These are phyloP conservation scores for Xanthoceras sorbifolium DNA, from an alignment of 345 rosid species.

Conservation along the genomic window DNA sequence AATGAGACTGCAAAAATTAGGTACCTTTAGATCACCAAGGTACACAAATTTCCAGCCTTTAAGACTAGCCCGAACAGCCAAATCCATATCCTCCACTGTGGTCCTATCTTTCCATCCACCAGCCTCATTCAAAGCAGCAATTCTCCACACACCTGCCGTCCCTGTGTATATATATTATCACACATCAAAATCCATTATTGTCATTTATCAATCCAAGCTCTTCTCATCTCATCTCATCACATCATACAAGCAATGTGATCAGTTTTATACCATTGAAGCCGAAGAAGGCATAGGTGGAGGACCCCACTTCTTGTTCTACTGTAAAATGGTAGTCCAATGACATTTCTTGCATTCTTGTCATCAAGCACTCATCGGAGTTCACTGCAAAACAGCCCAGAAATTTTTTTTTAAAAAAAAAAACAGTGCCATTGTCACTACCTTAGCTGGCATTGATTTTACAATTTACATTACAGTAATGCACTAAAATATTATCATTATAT, in stretches of 20 bases:
- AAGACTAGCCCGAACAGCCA: conserved; percentile 96
- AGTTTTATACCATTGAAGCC: conserved; percentile 77
- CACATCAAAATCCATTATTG: background rate
- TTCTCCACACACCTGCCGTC: conserved; percentile 96
- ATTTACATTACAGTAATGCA: background rate
- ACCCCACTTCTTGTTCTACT: conserved; percentile 97
- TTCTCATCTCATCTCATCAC: no score
- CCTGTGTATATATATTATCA: conserved; percentile 55
- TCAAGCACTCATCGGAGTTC: conserved; percentile 88
- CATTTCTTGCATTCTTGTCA: conserved; percentile 99
- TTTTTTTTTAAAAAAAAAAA: background rate
- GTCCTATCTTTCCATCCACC: conserved; percentile 99
- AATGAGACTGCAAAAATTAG: background rate
- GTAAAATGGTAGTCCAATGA: conserved; percentile 92
- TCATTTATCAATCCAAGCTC: background rate
- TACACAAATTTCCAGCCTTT: conserved; percentile 96
- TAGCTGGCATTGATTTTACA: conserved; percentile 30
- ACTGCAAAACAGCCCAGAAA: conserved; percentile 49
- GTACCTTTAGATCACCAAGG: conserved; percentile 70
- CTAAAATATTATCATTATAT: background rate
- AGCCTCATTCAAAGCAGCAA: conserved; percentile 84
- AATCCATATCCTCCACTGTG: conserved; percentile 98
- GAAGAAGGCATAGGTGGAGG: conserved; percentile 89
- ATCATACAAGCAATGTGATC: no score
- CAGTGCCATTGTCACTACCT: conserved; percentile 21